Evolutionary conservation across 495 filamentous ascomycete genomes (phyloP).

Genomic region (Pseudotulostoma volvatum): DNA sequence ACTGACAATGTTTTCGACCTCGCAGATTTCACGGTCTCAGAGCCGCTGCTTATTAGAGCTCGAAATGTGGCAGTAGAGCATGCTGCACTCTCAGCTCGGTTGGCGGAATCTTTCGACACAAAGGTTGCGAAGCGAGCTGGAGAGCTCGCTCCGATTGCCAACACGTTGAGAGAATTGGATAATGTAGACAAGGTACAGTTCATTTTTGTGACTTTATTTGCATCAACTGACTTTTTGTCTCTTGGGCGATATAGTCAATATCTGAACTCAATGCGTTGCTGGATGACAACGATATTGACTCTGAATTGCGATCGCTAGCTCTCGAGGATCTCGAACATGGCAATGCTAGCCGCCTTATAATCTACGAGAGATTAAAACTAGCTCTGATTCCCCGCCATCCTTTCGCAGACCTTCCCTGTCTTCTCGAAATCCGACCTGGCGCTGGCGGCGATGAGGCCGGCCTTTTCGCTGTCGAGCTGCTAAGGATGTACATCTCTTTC

Average conservation of each 20-base stretch:
- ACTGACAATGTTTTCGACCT: no score
- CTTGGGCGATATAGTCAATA: slow-evolving; percentile 28
- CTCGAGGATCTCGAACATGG: slow-evolving; percentile 57
- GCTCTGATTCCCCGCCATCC: slow-evolving; percentile 77
- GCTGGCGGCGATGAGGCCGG: slow-evolving; percentile 87
- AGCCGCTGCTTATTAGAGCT: slow-evolving; percentile 46
- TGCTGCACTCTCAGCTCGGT: slow-evolving; percentile 38
- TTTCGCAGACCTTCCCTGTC: slow-evolving; percentile 80
- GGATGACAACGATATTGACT: slow-evolving; percentile 40
- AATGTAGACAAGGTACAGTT: slow-evolving; percentile 24
- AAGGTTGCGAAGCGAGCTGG: slow-evolving; percentile 61
- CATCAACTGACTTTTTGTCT: no score
- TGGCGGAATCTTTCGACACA: slow-evolving; percentile 49
- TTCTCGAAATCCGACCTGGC: slow-evolving; percentile 83
- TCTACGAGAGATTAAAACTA: slow-evolving; percentile 49
- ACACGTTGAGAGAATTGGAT: slow-evolving; percentile 51
- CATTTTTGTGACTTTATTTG: no score
- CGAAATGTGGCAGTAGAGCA: slow-evolving; percentile 51
- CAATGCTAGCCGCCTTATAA: slow-evolving; percentile 35
- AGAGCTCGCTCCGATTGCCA: slow-evolving; percentile 51
- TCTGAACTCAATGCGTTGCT: slow-evolving; percentile 42
- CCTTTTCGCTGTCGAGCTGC: slow-evolving; percentile 71
- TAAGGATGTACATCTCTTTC: slow-evolving; percentile 78
- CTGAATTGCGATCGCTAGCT: slow-evolving; percentile 52
- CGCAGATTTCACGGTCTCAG: slow-evolving; percentile 32